These are phyloP conservation scores for Lichtheimia ramosa DNA, from an alignment of 371 early-diverging fungal genomes.

Conservation along the genomic window DNA sequence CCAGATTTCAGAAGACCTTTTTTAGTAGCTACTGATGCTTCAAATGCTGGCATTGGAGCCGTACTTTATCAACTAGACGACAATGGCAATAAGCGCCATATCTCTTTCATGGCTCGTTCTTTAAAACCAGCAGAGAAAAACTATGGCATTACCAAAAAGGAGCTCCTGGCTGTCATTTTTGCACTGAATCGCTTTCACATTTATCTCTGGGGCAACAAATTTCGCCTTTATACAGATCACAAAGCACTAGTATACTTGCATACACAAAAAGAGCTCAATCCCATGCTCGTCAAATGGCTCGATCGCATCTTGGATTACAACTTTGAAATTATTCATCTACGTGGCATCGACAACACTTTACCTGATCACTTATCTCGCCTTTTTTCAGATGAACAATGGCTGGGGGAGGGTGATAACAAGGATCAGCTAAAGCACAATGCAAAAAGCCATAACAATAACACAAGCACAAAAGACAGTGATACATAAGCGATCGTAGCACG, in stretches of 20 bases:
- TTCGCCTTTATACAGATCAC: conserved; percentile 23
- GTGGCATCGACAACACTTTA: conserved; percentile 20
- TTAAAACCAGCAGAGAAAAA: conserved; percentile 3
- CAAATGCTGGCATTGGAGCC: conserved; percentile 36
- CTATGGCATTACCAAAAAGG: conserved; percentile 9
- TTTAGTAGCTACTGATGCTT: conserved; percentile 42
- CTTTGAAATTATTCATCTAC: conserved; percentile 22
- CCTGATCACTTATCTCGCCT: conserved; percentile 20
- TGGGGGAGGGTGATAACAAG: conserved; percentile 17
- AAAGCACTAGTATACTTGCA: conserved; percentile 18
- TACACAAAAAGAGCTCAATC: conserved; percentile 16
- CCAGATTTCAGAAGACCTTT: conserved; percentile 27
- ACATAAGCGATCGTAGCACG: background rate
- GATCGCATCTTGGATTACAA: conserved; percentile 22
- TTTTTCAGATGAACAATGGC: conserved; percentile 8
- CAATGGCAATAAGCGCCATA: conserved; percentile 10
- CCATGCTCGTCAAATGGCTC: conserved; percentile 29
- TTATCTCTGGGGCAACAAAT: conserved; percentile 27
- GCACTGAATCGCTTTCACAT: conserved; percentile 18
- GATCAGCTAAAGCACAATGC: no score
- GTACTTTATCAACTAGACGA: conserved; percentile 17
- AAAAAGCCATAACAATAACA: background rate
- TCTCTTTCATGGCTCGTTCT: conserved; percentile 16
- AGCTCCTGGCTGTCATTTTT: conserved; percentile 16
- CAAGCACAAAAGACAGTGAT: background rate